These are phyloP conservation scores for Trichoderma citrinoviride DNA, from an alignment of 2,329 filamentous ascomycete species.

Conservation along the genomic window DNA sequence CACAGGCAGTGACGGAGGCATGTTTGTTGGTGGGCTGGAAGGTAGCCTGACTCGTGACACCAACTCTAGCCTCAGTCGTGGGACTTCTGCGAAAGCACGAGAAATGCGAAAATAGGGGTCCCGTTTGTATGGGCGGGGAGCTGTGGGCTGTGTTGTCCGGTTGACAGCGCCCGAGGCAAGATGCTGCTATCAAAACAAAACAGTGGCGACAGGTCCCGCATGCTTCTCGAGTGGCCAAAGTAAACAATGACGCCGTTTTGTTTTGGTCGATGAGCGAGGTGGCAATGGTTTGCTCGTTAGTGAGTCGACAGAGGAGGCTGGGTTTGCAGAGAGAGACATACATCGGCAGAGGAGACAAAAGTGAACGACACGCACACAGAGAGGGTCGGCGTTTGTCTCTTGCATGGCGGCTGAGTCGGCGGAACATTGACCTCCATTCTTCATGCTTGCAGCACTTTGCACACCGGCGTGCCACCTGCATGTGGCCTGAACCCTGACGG, in stretches of 20 bases:
- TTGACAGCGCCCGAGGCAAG: neutral
- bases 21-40: neutral
- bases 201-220: slow-evolving; percentile 8
- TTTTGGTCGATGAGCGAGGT: slow-evolving; percentile 31
- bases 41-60: neutral
- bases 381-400: neutral
- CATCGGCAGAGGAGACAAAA: neutral
- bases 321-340: neutral
- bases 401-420: neutral
- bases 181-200: neutral
- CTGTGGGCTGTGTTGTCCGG: neutral
- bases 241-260: slow-evolving; percentile 30
- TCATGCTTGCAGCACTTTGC: neutral
- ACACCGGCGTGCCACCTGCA: neutral
- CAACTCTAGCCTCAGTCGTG: neutral
- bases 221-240: neutral
- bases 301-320: neutral
- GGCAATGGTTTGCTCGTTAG: neutral
- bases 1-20: neutral
- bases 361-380: neutral
- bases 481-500: neutral
- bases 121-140: neutral
- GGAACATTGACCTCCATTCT: slow-evolving; percentile 7
- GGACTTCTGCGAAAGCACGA: neutral
- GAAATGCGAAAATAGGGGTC: neutral